phyloP scores from a whole-genome alignment of 768 basidiomycete genomes.

The Cubamyces lactineus region DNA sequence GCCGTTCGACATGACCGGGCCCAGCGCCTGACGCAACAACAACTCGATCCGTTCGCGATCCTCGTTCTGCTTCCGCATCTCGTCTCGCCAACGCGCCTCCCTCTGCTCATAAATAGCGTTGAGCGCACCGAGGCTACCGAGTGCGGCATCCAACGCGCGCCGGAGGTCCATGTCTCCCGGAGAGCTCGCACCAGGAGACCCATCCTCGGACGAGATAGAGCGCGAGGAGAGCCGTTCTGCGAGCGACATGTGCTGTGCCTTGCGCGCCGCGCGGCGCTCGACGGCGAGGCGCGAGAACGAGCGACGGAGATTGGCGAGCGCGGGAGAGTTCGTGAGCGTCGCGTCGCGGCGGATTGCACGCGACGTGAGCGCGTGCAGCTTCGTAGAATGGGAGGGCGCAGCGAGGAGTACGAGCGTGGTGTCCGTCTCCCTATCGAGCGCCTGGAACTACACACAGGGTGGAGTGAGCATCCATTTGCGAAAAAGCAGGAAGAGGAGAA shows the following conservation, averaged over 20 bases:
- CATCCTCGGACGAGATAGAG: constrained; percentile 50
- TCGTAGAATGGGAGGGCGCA: constrained; percentile 72
- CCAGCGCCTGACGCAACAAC: constrained; percentile 66
- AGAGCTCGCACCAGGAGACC: constrained; percentile 56
- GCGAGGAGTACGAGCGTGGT: constrained; percentile 76
- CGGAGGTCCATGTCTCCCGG: constrained; percentile 64
- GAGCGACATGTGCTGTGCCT: constrained; percentile 51
- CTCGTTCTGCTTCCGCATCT: constrained; percentile 64
- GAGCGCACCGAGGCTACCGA: constrained; percentile 67
- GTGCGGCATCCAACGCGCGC: constrained; percentile 66
- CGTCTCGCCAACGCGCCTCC: constrained; percentile 64
- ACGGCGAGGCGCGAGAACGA: constrained; percentile 63
- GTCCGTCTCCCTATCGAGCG: constrained; percentile 79
- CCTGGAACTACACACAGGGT: constrained; percentile 59
- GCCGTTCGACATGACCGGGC: constrained; percentile 23
- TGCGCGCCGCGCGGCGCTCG: constrained; percentile 52
- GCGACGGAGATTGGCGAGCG: constrained; percentile 55
- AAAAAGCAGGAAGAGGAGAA: background rate
- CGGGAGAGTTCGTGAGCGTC: constrained; percentile 46
- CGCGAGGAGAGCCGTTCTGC: constrained; percentile 43
- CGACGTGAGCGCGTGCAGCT: constrained; percentile 64
- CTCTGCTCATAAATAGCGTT: constrained; percentile 69
- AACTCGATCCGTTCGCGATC: constrained; percentile 71
- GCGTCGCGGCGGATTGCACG: constrained; percentile 68
- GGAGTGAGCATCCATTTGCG: background rate